Evolutionary conservation across 768 basidiomycete species (phyloP).

Genomic region (Suillus alpinus): DNA sequence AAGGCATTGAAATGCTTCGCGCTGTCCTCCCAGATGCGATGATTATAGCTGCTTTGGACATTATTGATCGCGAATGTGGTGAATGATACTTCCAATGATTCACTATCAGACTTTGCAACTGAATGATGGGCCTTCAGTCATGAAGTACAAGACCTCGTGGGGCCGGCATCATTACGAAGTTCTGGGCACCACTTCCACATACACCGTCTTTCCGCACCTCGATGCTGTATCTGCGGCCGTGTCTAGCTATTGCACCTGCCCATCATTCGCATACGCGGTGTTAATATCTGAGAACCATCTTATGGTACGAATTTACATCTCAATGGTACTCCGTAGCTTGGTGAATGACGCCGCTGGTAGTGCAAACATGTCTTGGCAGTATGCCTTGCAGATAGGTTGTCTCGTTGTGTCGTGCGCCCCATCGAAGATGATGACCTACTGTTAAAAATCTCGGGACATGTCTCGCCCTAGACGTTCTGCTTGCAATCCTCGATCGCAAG

Average conservation of each 20-base stretch:
- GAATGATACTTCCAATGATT: constrained; percentile 10
- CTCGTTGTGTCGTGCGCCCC: constrained; percentile 48
- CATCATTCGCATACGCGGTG: constrained; percentile 66
- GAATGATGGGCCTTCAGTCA: constrained; percentile 39
- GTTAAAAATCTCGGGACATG: constrained; percentile 18
- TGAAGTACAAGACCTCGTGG: constrained; percentile 57
- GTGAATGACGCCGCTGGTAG: constrained; percentile 34
- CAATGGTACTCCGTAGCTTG: not conserved
- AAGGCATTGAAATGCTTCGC: constrained; percentile 52
- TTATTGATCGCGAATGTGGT: constrained; percentile 75
- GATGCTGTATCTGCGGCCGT: constrained; percentile 34
- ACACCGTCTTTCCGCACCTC: constrained; percentile 53
- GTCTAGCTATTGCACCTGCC: constrained; percentile 70
- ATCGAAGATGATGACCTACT: constrained; percentile 49
- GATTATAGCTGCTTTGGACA: constrained; percentile 68
- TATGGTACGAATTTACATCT: constrained; percentile 45
- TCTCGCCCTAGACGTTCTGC: not conserved
- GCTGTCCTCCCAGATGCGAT: constrained; percentile 60
- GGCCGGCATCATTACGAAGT: constrained; percentile 65
- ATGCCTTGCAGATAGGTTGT: constrained; percentile 53
- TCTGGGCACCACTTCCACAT: constrained; percentile 60
- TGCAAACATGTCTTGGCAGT: constrained; percentile 80
- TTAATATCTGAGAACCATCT: constrained; percentile 57
- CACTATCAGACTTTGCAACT: not conserved
- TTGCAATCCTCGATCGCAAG: not conserved